A percentile compares a stretch with the other conserved stretches of the same genome.
These are phyloP conservation scores for Picochlorum sp. DNA, from an alignment of 139 green algal genomes.

Conservation along the genomic window DNA sequence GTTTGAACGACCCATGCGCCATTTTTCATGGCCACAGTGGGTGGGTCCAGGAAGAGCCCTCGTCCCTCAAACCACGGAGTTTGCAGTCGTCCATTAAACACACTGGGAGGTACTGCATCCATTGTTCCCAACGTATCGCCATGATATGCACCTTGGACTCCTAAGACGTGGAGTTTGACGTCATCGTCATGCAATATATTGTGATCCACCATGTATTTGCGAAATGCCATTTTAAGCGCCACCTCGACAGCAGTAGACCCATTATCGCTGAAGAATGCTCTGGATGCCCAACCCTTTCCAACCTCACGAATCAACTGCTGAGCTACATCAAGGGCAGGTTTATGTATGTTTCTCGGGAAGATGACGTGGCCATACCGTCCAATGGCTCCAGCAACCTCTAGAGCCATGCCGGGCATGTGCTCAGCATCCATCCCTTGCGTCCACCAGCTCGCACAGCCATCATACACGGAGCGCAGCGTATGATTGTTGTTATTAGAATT, in stretches of 20 bases:
- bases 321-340: constrained; percentile 51
- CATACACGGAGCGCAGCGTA: constrained; percentile 43
- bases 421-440: constrained; percentile 62
- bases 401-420: constrained; percentile 54
- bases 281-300: constrained; percentile 65
- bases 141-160: constrained; percentile 83
- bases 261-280: constrained; percentile 88
- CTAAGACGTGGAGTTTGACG: constrained; percentile 60
- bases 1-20: constrained; percentile 27
- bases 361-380: constrained; percentile 92
- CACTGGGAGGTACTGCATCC: constrained; percentile 61
- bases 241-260: constrained; percentile 88
- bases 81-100: constrained; percentile 72
- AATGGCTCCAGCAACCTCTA: constrained; percentile 51
- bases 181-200: background rate
- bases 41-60: constrained; percentile 72
- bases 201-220: constrained; percentile 48
- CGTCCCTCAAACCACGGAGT: constrained; percentile 66
- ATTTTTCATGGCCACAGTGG: constrained; percentile 42
- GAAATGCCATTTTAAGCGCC: constrained; percentile 93
- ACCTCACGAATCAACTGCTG: constrained; percentile 40
- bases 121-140: constrained; percentile 94
- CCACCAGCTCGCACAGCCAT: constrained; percentile 94
- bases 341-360: constrained; percentile 74
- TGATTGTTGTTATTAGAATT: no score